Base-by-base conservation (phyloP, 768 basidiomycete species). In the Collybia sp. region DNA sequence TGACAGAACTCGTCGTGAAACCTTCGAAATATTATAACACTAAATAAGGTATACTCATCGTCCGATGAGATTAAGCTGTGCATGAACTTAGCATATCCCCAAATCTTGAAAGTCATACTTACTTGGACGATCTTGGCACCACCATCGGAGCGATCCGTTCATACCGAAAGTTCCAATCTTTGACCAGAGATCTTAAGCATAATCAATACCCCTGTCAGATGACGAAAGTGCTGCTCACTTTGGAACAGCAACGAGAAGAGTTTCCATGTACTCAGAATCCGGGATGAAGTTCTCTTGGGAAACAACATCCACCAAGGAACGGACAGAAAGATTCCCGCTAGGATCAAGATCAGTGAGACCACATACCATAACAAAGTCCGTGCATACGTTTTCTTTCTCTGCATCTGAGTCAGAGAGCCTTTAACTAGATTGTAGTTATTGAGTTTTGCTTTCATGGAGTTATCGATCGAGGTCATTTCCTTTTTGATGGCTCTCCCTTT, bases 381-480 rank as follows among this genome's bases (percentile, higher is more conserved):
- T 46, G 25, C 18, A 38, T 60, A 95, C 94, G 81, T 82, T 73
- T 89, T 88, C 82, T 93, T 98, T 55, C 96, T 83, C 60, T 95
- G 91, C 77, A 98, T 83, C 58, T 92, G 87, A 3, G 83, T 80
- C 42, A 98, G 72, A 40, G 89, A 85, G 0, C 95, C 95, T 64
- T 99, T 99, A 41, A 92, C 88, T 11, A 95, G 70, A 60, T 93
- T 94, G 67, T 99, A 99, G 59, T 82, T 85, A 56, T 85, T 88
- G 34, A 93, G 68, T 66, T 96, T 97, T 35, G 82, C 72, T 70
- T 95, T 95, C 79, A 96, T 88, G 33, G 88, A 83, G 59, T 88
- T 89, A 65, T 99, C 96, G 51, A 98, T 93, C 16, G 91, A 92
- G 17, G 73, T 73, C 82, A 95, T 91, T 75, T 98, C 96, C 94